Base-by-base conservation (phyloP, 2,329 filamentous ascomycete genomes). In the Phialemoniopsis sp. region DNA sequence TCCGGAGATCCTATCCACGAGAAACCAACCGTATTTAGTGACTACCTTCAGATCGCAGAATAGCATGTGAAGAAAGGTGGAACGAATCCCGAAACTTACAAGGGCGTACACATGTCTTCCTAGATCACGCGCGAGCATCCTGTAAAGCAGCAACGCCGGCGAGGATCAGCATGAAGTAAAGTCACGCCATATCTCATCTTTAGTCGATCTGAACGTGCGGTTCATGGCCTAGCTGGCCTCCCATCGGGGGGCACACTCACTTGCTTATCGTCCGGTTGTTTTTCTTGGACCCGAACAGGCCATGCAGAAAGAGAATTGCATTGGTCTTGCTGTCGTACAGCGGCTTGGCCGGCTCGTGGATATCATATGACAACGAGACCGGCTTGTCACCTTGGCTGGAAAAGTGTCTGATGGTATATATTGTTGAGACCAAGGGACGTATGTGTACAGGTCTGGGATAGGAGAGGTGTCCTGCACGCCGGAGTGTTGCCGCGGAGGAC, bases 191-290 rank as follows among this genome's bases (percentile, higher is more conserved):
- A n/a, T n/a, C n/a, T n/a, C n/a, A n/a, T n/a, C n/a, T n/a, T n/a
- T 31, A n/a, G 36, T 26, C 54, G 29, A 54, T 46, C 36, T 13
- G 36, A 17, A 17, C 38, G 31, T 33, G 13, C 13, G 12, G 28
- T 18, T 10, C 10, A 13, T 32, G 16, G 10, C 13, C 6, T 39
- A 17, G 13, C 21, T 17, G 26, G 28, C 12, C 10, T 15, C n/a
- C n/a, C 16, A 16, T 35, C 7, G 14, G 46, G 8, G 29, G 28
- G 32, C 35, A 33, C 36, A 67, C 85, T 60, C 71, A 95, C 91
- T 89, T 95, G 84, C 89, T 94, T 46, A 97, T 93, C 55, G 78
- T 87, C 60, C 90, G 75, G 59, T 96, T 95, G 60, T 97, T 97
- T 68, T 88, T 89, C 68, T 94, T 95, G 29, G 88, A 95, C 15